Evolutionary conservation across 805 yeast species (phyloP).

Genomic region (Zygoascus flipseniorum): DNA sequence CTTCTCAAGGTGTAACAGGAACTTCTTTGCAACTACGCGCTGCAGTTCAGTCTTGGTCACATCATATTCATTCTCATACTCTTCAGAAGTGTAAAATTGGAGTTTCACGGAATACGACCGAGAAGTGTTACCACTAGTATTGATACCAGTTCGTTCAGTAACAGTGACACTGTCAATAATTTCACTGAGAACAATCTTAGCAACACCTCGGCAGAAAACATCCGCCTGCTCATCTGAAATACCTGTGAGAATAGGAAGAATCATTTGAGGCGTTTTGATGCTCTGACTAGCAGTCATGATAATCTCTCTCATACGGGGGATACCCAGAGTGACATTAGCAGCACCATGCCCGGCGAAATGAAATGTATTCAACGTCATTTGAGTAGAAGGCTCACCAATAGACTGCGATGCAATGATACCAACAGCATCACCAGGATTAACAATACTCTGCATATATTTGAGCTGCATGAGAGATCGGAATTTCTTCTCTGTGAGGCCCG

Average conservation of each 20-base stretch:
- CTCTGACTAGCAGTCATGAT: conserved; percentile 97
- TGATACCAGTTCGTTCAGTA: conserved; percentile 75
- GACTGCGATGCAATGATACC: conserved; percentile 98
- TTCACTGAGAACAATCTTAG: conserved; percentile 78
- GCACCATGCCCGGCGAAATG: conserved; percentile 99
- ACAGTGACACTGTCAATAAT: conserved; percentile 78
- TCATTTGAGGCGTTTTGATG: conserved; percentile 98
- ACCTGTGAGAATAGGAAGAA: conserved; percentile 72
- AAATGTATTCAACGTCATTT: conserved; percentile 95
- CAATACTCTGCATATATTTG: conserved; percentile 92
- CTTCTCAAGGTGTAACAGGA: conserved; percentile 62
- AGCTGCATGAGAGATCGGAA: conserved; percentile 96
- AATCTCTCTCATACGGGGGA: conserved; percentile 99
- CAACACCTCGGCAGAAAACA: conserved; percentile 83
- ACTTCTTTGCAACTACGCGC: conserved; percentile 50
- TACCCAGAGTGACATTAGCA: conserved; percentile 98
- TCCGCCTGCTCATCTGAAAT: conserved; percentile 85
- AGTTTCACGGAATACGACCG: conserved; percentile 72
- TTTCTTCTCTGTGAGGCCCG: conserved; percentile 54
- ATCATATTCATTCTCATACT: conserved; percentile 84
- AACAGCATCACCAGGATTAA: conserved; percentile 95
- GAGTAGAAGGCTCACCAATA: conserved; percentile 98
- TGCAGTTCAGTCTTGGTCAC: conserved; percentile 74
- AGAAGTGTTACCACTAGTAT: conserved; percentile 37
- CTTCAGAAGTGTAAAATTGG: conserved; percentile 64